Conservation (phyloP, 352 stramenopile genomes). For the Ophiocytium majus region DNA sequence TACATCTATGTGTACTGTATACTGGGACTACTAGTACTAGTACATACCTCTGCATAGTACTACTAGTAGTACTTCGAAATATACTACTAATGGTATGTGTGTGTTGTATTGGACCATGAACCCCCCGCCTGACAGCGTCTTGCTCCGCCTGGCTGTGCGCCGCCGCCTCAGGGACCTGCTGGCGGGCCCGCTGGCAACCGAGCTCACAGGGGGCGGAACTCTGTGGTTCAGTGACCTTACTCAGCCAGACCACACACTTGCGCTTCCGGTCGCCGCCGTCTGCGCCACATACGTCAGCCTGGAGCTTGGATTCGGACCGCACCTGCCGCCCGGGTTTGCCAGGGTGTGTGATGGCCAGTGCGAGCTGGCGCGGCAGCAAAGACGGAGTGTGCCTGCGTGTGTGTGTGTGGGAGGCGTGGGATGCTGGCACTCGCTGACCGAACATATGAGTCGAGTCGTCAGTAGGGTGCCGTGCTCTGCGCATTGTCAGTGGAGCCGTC, state of each 20-base stretch:
- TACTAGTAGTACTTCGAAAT: too few species aligned
- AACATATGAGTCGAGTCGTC: background rate
- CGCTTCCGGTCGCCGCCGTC: background rate
- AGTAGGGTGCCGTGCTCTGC: too few species aligned
- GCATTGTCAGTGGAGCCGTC: background rate
- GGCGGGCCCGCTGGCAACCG: background rate
- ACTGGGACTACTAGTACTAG: too few species aligned
- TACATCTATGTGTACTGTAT: too few species aligned
- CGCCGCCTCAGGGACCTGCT: background rate
- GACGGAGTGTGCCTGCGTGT: background rate
- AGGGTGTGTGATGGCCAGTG: background rate
- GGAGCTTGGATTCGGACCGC: background rate
- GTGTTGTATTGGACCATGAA: too few species aligned
- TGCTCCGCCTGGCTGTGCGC: background rate
- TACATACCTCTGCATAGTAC: too few species aligned
- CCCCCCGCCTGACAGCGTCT: too few species aligned
- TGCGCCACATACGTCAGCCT: background rate
- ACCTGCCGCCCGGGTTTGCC: background rate
- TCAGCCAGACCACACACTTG: background rate
- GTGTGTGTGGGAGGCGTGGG: background rate
- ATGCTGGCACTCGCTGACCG: too few species aligned
- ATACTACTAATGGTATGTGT: too few species aligned
- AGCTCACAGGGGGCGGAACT: background rate
- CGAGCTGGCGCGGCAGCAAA: too few species aligned
- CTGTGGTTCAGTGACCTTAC: slow-evolving; percentile 15